Conservation (phyloP, 2,329 filamentous ascomycete genomes). For the Fusarium sp. region DNA sequence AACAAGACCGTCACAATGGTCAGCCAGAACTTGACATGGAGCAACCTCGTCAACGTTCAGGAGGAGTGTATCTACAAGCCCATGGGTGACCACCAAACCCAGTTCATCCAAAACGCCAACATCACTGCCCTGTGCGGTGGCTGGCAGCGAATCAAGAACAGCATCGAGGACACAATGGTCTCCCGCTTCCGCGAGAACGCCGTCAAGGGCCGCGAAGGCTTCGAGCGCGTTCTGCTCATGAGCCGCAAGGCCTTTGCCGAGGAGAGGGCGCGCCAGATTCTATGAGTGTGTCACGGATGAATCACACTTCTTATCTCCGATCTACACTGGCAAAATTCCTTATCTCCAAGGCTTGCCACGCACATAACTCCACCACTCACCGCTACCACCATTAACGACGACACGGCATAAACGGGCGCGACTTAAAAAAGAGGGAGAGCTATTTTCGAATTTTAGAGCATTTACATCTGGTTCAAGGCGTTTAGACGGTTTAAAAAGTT, state of each 20-base stretch:
- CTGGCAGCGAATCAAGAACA: conserved; percentile 97
- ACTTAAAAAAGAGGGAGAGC: conserved; percentile 33
- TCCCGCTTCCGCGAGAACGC: conserved; percentile 94
- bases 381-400: conserved; percentile 41
- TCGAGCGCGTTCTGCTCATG: conserved; percentile 94
- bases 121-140: conserved; percentile 95
- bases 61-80: conserved; percentile 93
- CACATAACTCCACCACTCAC: conserved; percentile 45
- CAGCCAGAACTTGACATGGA: conserved; percentile 93
- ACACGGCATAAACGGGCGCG: conserved; percentile 46
- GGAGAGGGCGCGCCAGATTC: conserved; percentile 74
- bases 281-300: conserved; percentile 31
- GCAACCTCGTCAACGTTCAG: conserved; percentile 89
- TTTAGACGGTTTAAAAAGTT: conserved; percentile 44
- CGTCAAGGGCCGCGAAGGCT: conserved; percentile 89
- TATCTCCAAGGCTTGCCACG: conserved; percentile 22
- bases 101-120: conserved; percentile 89
- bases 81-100: conserved; percentile 70
- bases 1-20: conserved; percentile 95
- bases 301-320: conserved; percentile 15
- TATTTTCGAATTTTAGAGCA: conserved; percentile 45
- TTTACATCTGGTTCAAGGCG: conserved; percentile 30
- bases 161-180: conserved; percentile 92
- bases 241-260: conserved; percentile 91
- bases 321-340: conserved; percentile 16